Evolutionary conservation across 495 filamentous ascomycete species (phyloP).

Genomic region (Pseudevernia furfuracea): DNA sequence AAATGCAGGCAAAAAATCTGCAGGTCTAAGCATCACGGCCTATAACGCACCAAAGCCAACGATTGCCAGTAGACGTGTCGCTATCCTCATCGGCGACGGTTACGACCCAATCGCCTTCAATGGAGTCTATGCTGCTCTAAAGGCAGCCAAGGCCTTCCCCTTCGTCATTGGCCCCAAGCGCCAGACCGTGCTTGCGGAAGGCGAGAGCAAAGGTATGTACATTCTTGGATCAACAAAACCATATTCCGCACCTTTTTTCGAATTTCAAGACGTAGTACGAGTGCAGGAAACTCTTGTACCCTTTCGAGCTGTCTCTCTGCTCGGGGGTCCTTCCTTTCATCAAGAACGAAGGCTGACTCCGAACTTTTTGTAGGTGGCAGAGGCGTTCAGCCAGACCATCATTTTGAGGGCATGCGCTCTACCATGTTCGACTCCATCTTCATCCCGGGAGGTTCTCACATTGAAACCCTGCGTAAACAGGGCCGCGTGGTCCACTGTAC

Average conservation of each 20-base stretch:
- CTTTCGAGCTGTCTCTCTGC: too few species aligned
- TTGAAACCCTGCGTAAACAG: constrained; percentile 54
- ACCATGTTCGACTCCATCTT: constrained; percentile 83
- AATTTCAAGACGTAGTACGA: not conserved
- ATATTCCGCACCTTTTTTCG: not conserved
- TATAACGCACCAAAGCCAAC: constrained; percentile 54
- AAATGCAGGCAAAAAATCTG: constrained; percentile 63
- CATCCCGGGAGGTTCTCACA: constrained; percentile 64
- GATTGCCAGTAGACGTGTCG: constrained; percentile 64
- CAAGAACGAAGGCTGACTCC: not conserved
- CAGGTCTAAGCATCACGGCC: constrained; percentile 60
- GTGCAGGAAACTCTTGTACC: not conserved
- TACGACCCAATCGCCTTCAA: constrained; percentile 61
- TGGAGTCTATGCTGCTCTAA: constrained; percentile 54
- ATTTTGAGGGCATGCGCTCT: constrained; percentile 72
- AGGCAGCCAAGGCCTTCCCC: constrained; percentile 55
- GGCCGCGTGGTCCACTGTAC: constrained; percentile 69
- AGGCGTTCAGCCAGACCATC: constrained; percentile 65
- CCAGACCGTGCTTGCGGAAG: constrained; percentile 51
- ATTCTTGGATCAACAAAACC: not conserved
- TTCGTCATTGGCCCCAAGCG: constrained; percentile 63
- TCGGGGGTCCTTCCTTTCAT: not conserved
- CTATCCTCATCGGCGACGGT: constrained; percentile 75
- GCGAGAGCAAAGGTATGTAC: constrained; percentile 33
- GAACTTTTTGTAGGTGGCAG: constrained; percentile 28